A percentile compares a stretch with the other conserved stretches of the same genome.
phyloP scores from a whole-genome alignment of 2,329 filamentous ascomycete species.

The Diaporthe citrichinensis region DNA sequence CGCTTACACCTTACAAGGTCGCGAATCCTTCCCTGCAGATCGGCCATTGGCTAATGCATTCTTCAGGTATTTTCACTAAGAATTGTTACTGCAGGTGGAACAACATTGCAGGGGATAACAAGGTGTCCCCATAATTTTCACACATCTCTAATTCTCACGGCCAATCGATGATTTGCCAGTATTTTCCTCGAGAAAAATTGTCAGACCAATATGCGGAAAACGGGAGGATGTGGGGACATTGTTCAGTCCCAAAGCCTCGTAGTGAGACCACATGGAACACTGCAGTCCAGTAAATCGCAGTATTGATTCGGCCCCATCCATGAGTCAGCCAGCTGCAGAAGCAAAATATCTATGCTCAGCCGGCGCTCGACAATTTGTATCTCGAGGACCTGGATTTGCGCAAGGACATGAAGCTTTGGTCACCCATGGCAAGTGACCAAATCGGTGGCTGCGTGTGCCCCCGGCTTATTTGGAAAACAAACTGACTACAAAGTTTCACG shows the following conservation, averaged over 20 bases:
- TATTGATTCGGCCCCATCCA: background rate
- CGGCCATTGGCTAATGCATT: background rate
- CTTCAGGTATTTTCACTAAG: background rate
- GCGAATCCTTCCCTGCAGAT: constrained; percentile 9
- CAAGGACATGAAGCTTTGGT: too few relatives aligned
- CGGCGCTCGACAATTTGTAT: too few relatives aligned
- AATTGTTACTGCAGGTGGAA: background rate
- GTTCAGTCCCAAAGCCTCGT: background rate
- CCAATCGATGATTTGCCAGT: background rate
- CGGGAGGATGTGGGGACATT: background rate
- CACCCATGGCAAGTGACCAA: too few relatives aligned
- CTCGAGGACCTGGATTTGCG: too few relatives aligned
- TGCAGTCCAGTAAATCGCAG: background rate
- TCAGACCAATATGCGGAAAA: background rate
- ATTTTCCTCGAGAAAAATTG: too few relatives aligned
- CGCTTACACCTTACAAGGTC: background rate
- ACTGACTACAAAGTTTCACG: too few relatives aligned
- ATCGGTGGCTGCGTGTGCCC: too few relatives aligned
- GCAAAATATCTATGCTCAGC: too few relatives aligned
- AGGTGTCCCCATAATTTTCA: background rate
- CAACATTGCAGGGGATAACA: background rate
- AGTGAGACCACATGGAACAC: background rate
- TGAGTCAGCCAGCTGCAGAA: background rate
- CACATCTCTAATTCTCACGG: background rate
- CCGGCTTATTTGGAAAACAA: too few relatives aligned